Evolutionary conservation across 352 stramenopile species (phyloP), one percentile per base, ranked within the genome.

Genomic region (Lagenidium giganteum): DNA sequence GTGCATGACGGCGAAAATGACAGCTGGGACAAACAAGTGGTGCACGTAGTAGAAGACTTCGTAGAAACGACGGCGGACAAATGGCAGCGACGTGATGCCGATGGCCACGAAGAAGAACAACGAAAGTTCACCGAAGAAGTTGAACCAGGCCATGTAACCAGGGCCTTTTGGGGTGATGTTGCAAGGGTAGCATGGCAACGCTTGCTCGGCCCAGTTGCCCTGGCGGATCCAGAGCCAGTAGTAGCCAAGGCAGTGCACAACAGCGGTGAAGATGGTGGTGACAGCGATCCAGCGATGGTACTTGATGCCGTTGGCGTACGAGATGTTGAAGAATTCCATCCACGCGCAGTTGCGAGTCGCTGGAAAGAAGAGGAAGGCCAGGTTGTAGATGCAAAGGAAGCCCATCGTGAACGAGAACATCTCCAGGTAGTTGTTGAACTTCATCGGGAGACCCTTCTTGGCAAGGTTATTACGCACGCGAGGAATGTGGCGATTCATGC

Each of bases 31-130:
- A 37, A 78, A 82, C 35, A 86, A 32, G 18, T 69, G 57, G 40
- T 79, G 69, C 35, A 54, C 45, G 48, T 60, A 68, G 51, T 86
- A 81, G 36, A 86, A 85, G 1, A 56, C 59, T n/a, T 70, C 59
- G 32, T 74, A 86, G 21, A 73, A 51, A 26, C 45, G 30, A 4
- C 72, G 61, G 21, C 69, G 69, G 26, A 85, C 57, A 42, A 49
- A 74, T 29, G 72, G 69, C n/a, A 79, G 47, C 6, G 72, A 78
- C 3, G 70, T 78, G 4, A 47, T 45, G 25, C 56, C 53, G 26
- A 62, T 62, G 41, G 40, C 40, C 7, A 62, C n/a, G 28, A 62
- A 60, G 21, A 43, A 42, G 13, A 76, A 9, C 2, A 74, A 13
- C 8, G 69, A 31, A 20, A 78, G 31, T 35, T 64, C 31, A n/a